phyloP scores from a whole-genome alignment of 2,329 filamentous ascomycete species.

The Aspergillus brasiliensis region DNA sequence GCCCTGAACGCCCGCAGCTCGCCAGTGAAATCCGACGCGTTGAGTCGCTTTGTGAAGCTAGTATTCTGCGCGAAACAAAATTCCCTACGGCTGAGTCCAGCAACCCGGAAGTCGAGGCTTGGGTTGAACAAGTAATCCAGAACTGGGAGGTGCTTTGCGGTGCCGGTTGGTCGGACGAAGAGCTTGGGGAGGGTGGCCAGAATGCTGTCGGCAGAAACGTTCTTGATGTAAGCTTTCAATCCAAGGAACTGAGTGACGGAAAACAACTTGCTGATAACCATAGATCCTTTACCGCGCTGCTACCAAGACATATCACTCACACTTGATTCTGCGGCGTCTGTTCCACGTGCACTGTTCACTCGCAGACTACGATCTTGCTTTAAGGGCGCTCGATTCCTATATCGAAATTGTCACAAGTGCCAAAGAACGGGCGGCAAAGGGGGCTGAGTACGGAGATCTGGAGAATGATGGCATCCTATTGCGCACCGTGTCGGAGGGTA shows the following conservation, averaged over 20 bases:
- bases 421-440: conserved; percentile 79
- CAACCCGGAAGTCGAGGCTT: conserved; percentile 77
- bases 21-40: conserved; percentile 76
- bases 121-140: conserved; percentile 74
- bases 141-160: conserved; percentile 88
- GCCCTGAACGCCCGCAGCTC: conserved; percentile 62
- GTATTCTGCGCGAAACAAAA: conserved; percentile 74
- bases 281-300: conserved; percentile 85
- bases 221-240: conserved; percentile 60
- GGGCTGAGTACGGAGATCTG: conserved; percentile 63
- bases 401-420: conserved; percentile 82
- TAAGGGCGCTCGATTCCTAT: conserved; percentile 90
- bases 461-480: conserved; percentile 79
- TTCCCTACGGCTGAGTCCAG: conserved; percentile 84
- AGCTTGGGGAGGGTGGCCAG: conserved; percentile 80
- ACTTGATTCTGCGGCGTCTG: conserved; percentile 78
- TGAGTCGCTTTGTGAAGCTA: conserved; percentile 75
- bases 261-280: conserved; percentile 18
- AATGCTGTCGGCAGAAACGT: conserved; percentile 73
- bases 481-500: conserved; percentile 75
- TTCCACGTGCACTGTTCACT: conserved; percentile 86
- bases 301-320: conserved; percentile 94
- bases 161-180: conserved; percentile 74
- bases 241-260: background rate
- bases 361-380: conserved; percentile 87